Evolutionary conservation across 257 asterid genomes (phyloP).

Genomic region (Solanum piurae): DNA sequence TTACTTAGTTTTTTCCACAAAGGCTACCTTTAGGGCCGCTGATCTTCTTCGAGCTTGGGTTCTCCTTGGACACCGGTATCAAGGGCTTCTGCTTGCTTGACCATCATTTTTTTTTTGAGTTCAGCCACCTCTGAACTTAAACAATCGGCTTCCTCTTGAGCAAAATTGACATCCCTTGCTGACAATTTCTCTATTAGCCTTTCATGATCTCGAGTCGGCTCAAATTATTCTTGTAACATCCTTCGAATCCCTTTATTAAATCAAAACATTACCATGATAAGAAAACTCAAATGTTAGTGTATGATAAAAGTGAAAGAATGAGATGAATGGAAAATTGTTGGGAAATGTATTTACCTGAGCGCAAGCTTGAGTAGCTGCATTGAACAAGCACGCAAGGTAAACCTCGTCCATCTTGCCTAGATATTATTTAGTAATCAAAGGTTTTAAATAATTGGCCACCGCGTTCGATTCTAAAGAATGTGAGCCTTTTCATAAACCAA

Average conservation of each 20-base stretch:
- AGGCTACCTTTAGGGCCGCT: no score
- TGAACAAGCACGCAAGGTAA: not conserved
- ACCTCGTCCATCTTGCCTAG: not conserved
- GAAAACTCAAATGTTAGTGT: not conserved
- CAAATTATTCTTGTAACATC: not conserved
- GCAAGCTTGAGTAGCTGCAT: not conserved
- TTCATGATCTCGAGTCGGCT: not conserved
- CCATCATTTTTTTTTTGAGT: not conserved
- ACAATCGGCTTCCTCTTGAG: not conserved
- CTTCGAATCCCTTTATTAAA: not conserved
- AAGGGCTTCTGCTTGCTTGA: not conserved
- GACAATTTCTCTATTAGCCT: not conserved
- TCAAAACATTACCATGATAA: not conserved
- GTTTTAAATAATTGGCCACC: not conserved
- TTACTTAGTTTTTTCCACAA: no score
- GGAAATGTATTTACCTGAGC: not conserved
- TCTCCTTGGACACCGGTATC: no score
- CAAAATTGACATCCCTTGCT: not conserved
- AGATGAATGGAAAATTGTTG: not conserved
- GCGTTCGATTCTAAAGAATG: not conserved
- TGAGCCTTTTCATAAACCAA: not conserved
- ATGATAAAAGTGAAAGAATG: not conserved
- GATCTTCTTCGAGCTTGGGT: no score
- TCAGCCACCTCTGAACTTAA: not conserved
- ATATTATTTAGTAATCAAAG: not conserved